Evolutionary conservation across 176 grass and related monocot species (phyloP), one percentile per base, ranked within the genome.

Genomic region (maize (Zea mays)): DNA sequence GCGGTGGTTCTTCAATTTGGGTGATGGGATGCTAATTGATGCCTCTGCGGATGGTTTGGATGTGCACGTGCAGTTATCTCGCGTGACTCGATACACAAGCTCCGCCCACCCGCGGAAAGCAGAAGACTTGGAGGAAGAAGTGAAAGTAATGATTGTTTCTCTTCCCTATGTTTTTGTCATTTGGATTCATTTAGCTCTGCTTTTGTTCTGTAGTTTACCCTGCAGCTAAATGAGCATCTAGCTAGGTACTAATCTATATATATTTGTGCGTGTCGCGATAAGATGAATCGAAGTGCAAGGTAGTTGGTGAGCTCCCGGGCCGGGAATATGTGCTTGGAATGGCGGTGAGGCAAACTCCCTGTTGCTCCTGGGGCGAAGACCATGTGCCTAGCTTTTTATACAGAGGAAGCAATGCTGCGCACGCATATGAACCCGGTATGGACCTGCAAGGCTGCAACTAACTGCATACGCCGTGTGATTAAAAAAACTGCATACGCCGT

Each of bases 321-420:
- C 38, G 79, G 7, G 80, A 87, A 88, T 88, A 44, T 79, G 74
- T 62, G 62, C 86, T 83, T 88, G 86, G 75, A 79, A 83, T 68
- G 80, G 75, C 7, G 21, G 54, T 15, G 51, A 37, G 69, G 80
- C 62, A 69, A 83, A 8, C 75, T 74, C 19, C 68, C 38, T 44
- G 75, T 79, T 62, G 58, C 4, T 42, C 16, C 55, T 70, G 43
- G 44, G 41, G 65, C 8, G 1, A 68, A 69, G 17, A 54, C 36
- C 65, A 52, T 38, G 12, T 27, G 4, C 52, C 51, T 9, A 27
- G 17, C 57, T 15, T 57, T 69, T 67, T 65, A 54, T 76, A 84
- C 48, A 70, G 21, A 64, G 69, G 27, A 71, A 14, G n/a, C 7
- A 74, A 27, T 36, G 49, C 17, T 33, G 27, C n/a, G n/a, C 45